phyloP scores from a whole-genome alignment of 2,329 filamentous ascomycete species.

The Metarhizium sp. region DNA sequence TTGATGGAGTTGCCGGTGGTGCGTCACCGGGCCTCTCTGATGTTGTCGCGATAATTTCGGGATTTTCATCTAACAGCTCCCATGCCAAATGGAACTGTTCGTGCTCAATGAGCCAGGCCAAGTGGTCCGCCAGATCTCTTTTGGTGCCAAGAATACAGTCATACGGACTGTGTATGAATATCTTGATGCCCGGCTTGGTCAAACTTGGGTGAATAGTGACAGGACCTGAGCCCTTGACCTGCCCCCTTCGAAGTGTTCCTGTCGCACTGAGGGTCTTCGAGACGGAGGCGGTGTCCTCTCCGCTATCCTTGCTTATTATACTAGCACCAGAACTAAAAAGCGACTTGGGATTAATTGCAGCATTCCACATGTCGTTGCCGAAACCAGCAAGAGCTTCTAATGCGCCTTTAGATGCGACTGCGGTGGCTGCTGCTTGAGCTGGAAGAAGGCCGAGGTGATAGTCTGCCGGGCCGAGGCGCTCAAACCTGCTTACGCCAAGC shows the following conservation, averaged over 20 bases:
- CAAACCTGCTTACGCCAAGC: slow-evolving; percentile 76
- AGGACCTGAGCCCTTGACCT: slow-evolving; percentile 12
- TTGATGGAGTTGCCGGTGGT: slow-evolving; percentile 31
- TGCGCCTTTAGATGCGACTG: slow-evolving; percentile 57
- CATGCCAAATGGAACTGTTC: slow-evolving; percentile 78
- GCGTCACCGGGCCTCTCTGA: slow-evolving; percentile 30
- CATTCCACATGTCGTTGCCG: slow-evolving; percentile 78
- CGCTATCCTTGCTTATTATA: slow-evolving; percentile 52
- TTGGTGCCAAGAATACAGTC: slow-evolving; percentile 92
- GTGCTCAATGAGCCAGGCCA: slow-evolving; percentile 76
- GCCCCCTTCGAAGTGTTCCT: slow-evolving; percentile 19
- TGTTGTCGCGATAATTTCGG: slow-evolving; percentile 51
- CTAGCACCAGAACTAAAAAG: slow-evolving; percentile 85
- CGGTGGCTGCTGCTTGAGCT: slow-evolving; percentile 56
- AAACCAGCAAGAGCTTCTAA: slow-evolving; percentile 67
- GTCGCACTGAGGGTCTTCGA: slow-evolving; percentile 30
- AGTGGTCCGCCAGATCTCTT: slow-evolving; percentile 74
- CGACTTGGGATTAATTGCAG: slow-evolving; percentile 74
- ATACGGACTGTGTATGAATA: slow-evolving; percentile 94
- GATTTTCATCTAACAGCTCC: slow-evolving; percentile 81
- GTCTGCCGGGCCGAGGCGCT: slow-evolving; percentile 76
- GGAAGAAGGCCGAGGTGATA: slow-evolving; percentile 85
- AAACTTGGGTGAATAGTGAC: slow-evolving; percentile 43
- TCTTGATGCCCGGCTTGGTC: slow-evolving; percentile 51
- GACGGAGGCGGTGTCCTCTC: slow-evolving; percentile 44